Conservation (phyloP, 2,329 filamentous ascomycete species). For the Talaromyces sp. region DNA sequence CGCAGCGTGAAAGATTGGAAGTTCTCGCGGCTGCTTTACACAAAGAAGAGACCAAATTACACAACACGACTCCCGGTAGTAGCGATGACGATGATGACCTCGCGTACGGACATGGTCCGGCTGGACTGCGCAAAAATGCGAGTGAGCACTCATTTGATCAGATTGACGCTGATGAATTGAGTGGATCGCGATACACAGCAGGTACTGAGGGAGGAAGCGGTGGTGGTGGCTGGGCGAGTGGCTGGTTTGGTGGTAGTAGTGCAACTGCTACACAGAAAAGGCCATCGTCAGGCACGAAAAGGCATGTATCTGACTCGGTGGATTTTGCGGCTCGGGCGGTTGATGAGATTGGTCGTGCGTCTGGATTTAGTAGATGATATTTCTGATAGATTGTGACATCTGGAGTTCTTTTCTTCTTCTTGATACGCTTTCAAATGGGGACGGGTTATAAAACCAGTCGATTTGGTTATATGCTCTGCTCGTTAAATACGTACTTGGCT, state of each 20-base stretch:
- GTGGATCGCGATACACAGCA: background rate
- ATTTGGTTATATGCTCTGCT: background rate
- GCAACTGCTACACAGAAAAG: background rate
- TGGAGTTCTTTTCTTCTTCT: background rate
- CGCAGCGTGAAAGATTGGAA: constrained; percentile 73
- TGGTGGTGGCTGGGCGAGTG: constrained; percentile 13
- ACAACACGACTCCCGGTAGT: constrained; percentile 15
- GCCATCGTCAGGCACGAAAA: constrained; percentile 1
- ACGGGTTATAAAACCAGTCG: background rate
- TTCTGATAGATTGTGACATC: background rate
- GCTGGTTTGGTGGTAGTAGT: constrained; percentile 17
- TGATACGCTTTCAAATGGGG: too few relatives aligned
- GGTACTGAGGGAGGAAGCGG: background rate
- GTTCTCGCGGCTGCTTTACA: constrained; percentile 74
- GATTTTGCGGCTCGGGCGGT: constrained; percentile 30
- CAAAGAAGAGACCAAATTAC: constrained; percentile 66
- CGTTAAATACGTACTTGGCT: background rate
- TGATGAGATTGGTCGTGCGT: constrained; percentile 25
- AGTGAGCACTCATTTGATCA: constrained; percentile 89
- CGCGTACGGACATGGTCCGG: constrained; percentile 33
- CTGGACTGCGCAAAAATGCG: constrained; percentile 66
- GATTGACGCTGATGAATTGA: constrained; percentile 67
- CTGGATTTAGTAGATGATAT: constrained; percentile 17
- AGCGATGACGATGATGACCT: constrained; percentile 35
- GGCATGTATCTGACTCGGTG: constrained; percentile 16